phyloP scores from a whole-genome alignment of 305 asterid genomes.

The Fraxinus albicans region DNA sequence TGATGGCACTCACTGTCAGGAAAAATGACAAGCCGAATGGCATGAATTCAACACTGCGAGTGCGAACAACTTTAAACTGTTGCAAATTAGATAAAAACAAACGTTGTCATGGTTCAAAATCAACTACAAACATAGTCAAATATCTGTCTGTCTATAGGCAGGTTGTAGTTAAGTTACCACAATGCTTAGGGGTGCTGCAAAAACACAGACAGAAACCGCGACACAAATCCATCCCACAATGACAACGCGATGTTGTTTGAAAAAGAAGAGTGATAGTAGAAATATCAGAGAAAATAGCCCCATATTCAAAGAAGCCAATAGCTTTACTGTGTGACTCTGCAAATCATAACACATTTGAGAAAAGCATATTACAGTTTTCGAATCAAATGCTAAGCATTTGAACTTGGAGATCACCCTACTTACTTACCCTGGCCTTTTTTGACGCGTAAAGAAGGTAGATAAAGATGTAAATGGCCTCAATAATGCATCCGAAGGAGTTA shows the following conservation, averaged over 20 bases:
- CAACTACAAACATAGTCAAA: background rate
- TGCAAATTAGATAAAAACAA: background rate
- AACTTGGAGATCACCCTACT: background rate
- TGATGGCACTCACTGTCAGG: constrained; percentile 67
- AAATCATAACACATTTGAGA: background rate
- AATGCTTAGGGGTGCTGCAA: constrained; percentile 70
- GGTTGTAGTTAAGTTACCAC: constrained; percentile 37
- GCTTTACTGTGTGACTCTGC: constrained; percentile 44
- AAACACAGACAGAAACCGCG: constrained; percentile 53
- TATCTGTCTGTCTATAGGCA: background rate
- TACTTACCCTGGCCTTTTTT: constrained; percentile 46
- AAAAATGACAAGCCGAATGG: constrained; percentile 63
- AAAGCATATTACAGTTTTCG: background rate
- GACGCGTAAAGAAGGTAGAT: constrained; percentile 55
- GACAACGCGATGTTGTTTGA: constrained; percentile 25
- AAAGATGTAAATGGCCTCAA: constrained; percentile 61
- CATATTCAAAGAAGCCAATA: constrained; percentile 46
- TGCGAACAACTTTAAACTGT: constrained; percentile 70
- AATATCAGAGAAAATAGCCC: constrained; percentile 41
- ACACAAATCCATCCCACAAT: constrained; percentile 81
- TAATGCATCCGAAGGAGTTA: constrained; percentile 63
- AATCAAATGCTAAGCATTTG: background rate
- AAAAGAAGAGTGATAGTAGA: constrained; percentile 33
- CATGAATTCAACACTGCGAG: constrained; percentile 75
- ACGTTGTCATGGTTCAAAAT: background rate